Conservation (phyloP, 2,329 filamentous ascomycete species). For the Davidsoniella virescens region DNA sequence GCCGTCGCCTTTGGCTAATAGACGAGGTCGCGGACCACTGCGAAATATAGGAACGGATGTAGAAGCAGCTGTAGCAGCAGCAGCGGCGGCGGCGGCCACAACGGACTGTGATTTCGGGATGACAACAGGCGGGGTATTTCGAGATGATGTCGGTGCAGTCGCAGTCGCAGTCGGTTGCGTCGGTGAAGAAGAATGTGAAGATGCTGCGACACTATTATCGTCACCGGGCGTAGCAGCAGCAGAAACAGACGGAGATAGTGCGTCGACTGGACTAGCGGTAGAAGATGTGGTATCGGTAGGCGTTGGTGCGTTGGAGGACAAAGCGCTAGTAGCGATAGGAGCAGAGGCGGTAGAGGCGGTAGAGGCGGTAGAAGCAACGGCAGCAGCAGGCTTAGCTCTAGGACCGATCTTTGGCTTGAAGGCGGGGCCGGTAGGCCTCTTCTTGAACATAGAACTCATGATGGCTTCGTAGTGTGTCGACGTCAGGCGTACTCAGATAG, state of each 20-base stretch:
- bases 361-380: slow-evolving; percentile 19
- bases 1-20: slow-evolving; percentile 1
- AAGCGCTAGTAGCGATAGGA: slow-evolving; percentile 13
- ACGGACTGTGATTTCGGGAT: neutral
- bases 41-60: neutral
- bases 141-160: neutral
- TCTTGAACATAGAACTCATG: slow-evolving; percentile 55
- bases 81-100: neutral
- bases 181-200: neutral
- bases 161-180: neutral
- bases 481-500: neutral
- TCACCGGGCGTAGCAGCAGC: neutral
- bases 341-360: slow-evolving; percentile 21
- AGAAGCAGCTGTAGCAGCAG: neutral
- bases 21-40: slow-evolving; percentile 1
- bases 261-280: neutral
- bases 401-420: slow-evolving; percentile 56
- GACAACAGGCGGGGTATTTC: slow-evolving; percentile 1
- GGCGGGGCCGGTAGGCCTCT: slow-evolving; percentile 36
- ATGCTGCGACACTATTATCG: neutral
- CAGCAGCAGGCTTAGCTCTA: slow-evolving; percentile 33
- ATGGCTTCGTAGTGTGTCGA: slow-evolving; percentile 17
- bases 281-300: neutral
- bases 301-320: neutral
- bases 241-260: slow-evolving; percentile 1